Conservation (phyloP, 2,329 filamentous ascomycete species). For the Peltaster fructicola region DNA sequence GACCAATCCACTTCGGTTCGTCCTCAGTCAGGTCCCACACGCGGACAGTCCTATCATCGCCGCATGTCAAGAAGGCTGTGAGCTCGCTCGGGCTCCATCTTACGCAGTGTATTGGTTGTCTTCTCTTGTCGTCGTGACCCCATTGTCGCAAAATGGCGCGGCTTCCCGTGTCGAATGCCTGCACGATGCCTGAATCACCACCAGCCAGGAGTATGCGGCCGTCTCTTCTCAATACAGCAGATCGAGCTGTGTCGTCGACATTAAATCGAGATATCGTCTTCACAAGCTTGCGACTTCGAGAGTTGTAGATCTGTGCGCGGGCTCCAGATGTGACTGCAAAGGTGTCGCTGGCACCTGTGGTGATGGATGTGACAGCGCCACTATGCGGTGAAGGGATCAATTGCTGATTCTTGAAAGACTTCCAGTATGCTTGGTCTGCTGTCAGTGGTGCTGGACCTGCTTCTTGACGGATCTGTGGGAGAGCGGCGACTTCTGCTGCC, state of each 20-base stretch:
- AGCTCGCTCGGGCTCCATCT: slow-evolving; percentile 72
- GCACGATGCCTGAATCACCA: slow-evolving; percentile 79
- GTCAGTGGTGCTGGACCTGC: slow-evolving; percentile 68
- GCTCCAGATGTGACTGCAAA: slow-evolving; percentile 93
- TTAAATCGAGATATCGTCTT: slow-evolving; percentile 85
- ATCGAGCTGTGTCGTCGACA: slow-evolving; percentile 66
- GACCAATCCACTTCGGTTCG: slow-evolving; percentile 57
- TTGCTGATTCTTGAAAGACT: slow-evolving; percentile 79
- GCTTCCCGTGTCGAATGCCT: slow-evolving; percentile 84
- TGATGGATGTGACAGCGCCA: slow-evolving; percentile 76
- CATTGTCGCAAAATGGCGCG: slow-evolving; percentile 89
- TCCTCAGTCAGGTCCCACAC: slow-evolving; percentile 85
- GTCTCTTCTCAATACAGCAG: slow-evolving; percentile 74
- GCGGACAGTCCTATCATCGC: slow-evolving; percentile 82
- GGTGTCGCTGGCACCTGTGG: slow-evolving; percentile 36
- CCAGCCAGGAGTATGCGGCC: slow-evolving; percentile 79
- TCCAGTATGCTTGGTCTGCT: slow-evolving; percentile 92
- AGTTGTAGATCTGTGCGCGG: slow-evolving; percentile 83
- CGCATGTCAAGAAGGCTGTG: slow-evolving; percentile 73
- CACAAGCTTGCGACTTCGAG: slow-evolving; percentile 73
- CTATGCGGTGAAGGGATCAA: slow-evolving; percentile 81
- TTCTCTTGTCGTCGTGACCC: slow-evolving; percentile 42
- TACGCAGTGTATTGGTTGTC: slow-evolving; percentile 85
- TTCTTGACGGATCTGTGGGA: slow-evolving; percentile 67
- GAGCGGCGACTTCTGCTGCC: slow-evolving; percentile 70